Evolutionary conservation across 2,329 filamentous ascomycete species (phyloP), one percentile per base, ranked within the genome.

Genomic region (Colletotrichum plurivorum): DNA sequence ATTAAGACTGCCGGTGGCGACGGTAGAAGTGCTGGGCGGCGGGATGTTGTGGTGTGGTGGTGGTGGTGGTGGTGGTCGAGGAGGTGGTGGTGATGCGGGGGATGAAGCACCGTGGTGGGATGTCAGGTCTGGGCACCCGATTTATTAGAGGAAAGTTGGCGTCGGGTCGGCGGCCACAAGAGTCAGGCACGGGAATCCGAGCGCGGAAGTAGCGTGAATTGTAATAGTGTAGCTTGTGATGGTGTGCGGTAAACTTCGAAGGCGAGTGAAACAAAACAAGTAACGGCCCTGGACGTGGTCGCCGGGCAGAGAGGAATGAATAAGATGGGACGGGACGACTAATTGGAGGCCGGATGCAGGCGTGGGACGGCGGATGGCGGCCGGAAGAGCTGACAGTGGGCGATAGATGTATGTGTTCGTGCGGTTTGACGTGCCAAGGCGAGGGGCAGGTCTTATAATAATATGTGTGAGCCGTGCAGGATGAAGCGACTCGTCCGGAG

Each of bases 201-300:
- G 54, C 65, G 53, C 46, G 52, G 56, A 59, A 60, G 45, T 16
- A 36, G 27, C 13, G 54, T 18, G 31, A 31, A 8, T 16, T 25
- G 22, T 25, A 25, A 25, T 25, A 5, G 22, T 25, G 45, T 16
- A 36, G 27, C 13, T 45, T 18, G 53, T 36, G 45, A 52, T 60
- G 66, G 61, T 51, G 61, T 49, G 61, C 49, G 55, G 31, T 27
- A 69, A 51, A 51, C 48, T 49, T 69, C 54, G 39, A 53, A 69
- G 51, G 48, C 66, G 61, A 65, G 61, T 69, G 66, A 66, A 69
- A 69, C 66, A 69, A 65, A 69, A 69, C 66, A 60, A 56, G 66
- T 65, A 69, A 69, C 66, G 66, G 60, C 53, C 54, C 27, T 65
- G 59, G 13, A 49, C 45, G 61, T 49, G 48, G 36, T 59, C 56